Base-by-base conservation (phyloP, 2,329 filamentous ascomycete genomes). In the Fusarium xyrophilum region DNA sequence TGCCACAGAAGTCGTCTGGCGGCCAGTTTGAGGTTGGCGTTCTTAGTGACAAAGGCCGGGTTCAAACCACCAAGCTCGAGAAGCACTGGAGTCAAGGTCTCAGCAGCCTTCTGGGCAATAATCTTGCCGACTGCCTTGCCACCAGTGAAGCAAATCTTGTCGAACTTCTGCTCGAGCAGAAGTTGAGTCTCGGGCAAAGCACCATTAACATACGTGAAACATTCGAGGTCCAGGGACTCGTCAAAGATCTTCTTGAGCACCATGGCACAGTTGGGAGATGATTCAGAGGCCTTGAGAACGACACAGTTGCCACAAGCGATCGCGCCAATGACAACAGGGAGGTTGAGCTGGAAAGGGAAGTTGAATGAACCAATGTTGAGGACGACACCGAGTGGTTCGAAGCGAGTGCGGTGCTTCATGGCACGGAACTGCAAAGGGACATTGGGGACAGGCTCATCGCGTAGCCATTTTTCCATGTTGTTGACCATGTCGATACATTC, bases 111-210 rank as follows among this genome's bases (percentile, higher is more conserved):
- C 79, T 94, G 90, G 48, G 93, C 88, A 55, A 98, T 89, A 74
- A 98, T 94, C 76, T 90, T 93, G 75, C 92, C 96, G 21, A 97
- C 93, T 30, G 77, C 82, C 54, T 86, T 85, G 74, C 89, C 90
- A 56, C 96, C 96, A 2, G 96, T 99, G 82, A 97, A 99, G 83
- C 96, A 94, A 75, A 99, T 96, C 86, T 97, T 98, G 82, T 96
- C 94, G 91, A 94, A 99, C 79, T 95, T 95, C 82, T 93, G 88
- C 60, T 95, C 88, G 35, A 99, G 86, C 44, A 98, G 82, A 15
- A 89, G 89, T 46, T 91, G 93, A 7, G 91, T 93, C 83, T 97
- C 93, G 7, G 90, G 85, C 23, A 97, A 81, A 30, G 83, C 89
- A 63, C 96, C 96, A 77, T 97, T 96, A 70, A 97, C 84, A 61